Evolutionary conservation across 345 rosid species (phyloP), one percentile per base, ranked within the genome.

Genomic region (Citrus sinensis): DNA sequence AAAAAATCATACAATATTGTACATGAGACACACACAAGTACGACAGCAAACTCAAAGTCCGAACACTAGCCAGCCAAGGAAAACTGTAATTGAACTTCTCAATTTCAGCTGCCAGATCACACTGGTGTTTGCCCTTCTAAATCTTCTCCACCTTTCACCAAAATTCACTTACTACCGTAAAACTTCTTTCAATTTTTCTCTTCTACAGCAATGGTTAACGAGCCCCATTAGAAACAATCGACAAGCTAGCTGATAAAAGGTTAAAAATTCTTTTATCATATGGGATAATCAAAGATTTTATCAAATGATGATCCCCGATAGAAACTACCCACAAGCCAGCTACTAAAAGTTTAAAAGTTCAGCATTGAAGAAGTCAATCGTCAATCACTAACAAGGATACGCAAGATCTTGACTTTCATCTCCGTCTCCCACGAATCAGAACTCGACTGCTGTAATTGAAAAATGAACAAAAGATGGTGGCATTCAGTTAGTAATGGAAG

Each of bases 331-430:
- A 17, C 16, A 70, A 75, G 20, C 67, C 1, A 75, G 11, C 55
- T 6, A 56, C 46, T 37, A 59, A 34, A 56, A 61, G 49, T 3
- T 7, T 17, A 25, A 25, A 29, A 61, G 7, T 14, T 6, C 19
- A 71, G 32, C 16, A 54, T 19, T 60, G 55, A 20, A 77, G 37
- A 75, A 74, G 8, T 19, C 42, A 65, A 34, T 65, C 69, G 59
- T 10, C 22, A 51, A 64, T 74, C 70, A 65, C 27, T 39, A 69
- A 5, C 58, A 73, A 88, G 92, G 92, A 91, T 91, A 91, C 93
- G 89, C 87, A 91, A 79, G 67, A 91, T 74, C 83, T 91, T 91
- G 73, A 91, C 93, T 87, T 84, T 89, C 95, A 89, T 86, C 22
- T 32, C 80, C 73, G 9, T 70, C 63, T 60, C 82, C 89, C 83